Base-by-base conservation (phyloP, 345 rosid genomes). In the Salix caprea region DNA sequence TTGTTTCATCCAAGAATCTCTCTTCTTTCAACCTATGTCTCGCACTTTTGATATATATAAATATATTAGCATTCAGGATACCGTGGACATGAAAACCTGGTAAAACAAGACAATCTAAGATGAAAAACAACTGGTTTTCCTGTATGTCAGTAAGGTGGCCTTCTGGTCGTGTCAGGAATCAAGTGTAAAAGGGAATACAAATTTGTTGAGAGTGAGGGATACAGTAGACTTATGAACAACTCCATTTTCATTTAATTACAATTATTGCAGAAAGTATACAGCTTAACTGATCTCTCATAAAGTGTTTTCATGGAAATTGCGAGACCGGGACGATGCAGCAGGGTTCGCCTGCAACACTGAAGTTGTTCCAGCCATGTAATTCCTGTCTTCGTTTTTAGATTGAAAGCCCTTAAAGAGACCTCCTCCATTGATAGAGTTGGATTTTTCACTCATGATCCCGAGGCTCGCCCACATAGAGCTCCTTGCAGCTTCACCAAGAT, bases 241-340 rank as follows among this genome's bases (percentile, higher is more conserved):
- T 58, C 62, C 62, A 58, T 58, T 56, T 54, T n/a, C 60, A 54
- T 54, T 9, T 9, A 23, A n/a, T 58, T 58, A n/a, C 62, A 21
- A 23, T 58, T 58, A 58, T n/a, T 1, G 62, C 28, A n/a, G 62
- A 58, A 58, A 58, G 28, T 58, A 13, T 58, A 58, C 62, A 9
- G 0, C 14, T 58, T 58, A 9, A 11, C 62, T n/a, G 62, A 58
- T 58, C 62, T 39, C 71, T 68, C 16, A n/a, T 80, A 81, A 89
- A 62, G 81, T 84, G 82, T 74, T 85, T 76, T 93, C 96, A 0
- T 79, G 91, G 88, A 93, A 93, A 76, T 87, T 86, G 80, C 85
- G 79, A 42, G 94, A 85, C 70, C 96, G 86, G 68, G 83, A 91
- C 82, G 87, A 70, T 60, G 97, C 96, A 30, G 93, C 96, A 36